A percentile compares a stretch with the other conserved stretches of the same genome.
Evolutionary conservation across 352 stramenopile genomes (phyloP).

Genomic region (Phytophthora syringae): DNA sequence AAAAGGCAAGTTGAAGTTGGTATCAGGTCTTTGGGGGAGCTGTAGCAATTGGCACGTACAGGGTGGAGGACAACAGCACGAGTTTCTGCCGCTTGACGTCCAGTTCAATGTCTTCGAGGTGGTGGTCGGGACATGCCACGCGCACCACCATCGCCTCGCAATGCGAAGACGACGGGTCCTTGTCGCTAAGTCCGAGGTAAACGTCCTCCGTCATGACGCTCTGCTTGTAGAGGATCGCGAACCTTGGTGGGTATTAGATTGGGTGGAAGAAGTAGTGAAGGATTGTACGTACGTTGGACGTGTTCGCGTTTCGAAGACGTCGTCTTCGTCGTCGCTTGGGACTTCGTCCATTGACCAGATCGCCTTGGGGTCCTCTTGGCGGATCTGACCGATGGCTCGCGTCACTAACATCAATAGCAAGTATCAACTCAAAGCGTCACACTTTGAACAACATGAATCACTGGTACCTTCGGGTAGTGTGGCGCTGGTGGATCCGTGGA

Average conservation of each 20-base stretch:
- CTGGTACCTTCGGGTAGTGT: constrained; percentile 50
- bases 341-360: constrained; percentile 82
- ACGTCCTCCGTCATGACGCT: constrained; percentile 88
- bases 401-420: constrained; percentile 39
- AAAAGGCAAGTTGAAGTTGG: constrained; percentile 4
- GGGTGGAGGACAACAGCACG: constrained; percentile 60
- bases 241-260: too few relatives aligned
- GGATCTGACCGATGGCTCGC: constrained; percentile 78
- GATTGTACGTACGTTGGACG: constrained; percentile 52
- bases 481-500: constrained; percentile 22
- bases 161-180: constrained; percentile 81
- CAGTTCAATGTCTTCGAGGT: constrained; percentile 76
- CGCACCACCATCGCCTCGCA: constrained; percentile 86
- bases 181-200: constrained; percentile 83
- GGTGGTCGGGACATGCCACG: constrained; percentile 69
- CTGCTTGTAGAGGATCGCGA: constrained; percentile 89
- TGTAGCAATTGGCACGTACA: constrained; percentile 43
- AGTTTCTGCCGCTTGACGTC: constrained; percentile 85
- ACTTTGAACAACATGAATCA: too few relatives aligned
- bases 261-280: background rate
- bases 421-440: too few relatives aligned
- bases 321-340: constrained; percentile 77
- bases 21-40: background rate
- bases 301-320: constrained; percentile 55
- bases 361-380: constrained; percentile 57